Evolutionary conservation across 306 rosid species (phyloP), one percentile per base, ranked within the genome.

Genomic region (Dalbergia cochinchinensis): DNA sequence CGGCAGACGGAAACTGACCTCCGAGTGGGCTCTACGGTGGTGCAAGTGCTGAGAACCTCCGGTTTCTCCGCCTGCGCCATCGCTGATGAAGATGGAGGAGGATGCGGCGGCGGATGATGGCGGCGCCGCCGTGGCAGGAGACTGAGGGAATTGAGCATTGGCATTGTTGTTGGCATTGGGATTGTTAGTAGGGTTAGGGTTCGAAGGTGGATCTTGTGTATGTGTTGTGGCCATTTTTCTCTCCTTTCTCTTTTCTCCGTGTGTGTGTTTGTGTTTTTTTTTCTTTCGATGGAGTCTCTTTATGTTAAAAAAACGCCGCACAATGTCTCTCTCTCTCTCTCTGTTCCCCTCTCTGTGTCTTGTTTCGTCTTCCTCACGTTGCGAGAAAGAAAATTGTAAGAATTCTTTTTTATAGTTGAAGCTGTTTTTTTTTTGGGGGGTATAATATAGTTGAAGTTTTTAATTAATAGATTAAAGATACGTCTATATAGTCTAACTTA

Each of bases 1-100:
- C 64, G 94, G 86, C n/a, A 90, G 58, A 53, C 98, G 90, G 84
- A 80, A 93, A 59, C 82, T 89, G 58, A 88, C 83, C 88, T 96
- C 98, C 0, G 99, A 96, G 78, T 86, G 98, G 20, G 96, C 86
- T 63, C 97, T 75, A 76, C 98, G 84, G 83, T 96, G 92, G 71
- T 84, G 84, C 6, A 69, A 10, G 70, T 63, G 82, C 60, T 9
- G 77, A 35, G 16, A 76, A 11, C 66, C 39, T 22, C 50, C 73
- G 51, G 64, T 19, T 1, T 51, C 5, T 31, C 64, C 65, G 79
- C 76, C 85, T 22, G 65, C 80, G 70, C 39, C 51, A 19, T 16
- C 70, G 67, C 51, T 65, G 82, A 77, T 10, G 65, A 73, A 78
- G 8, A 84, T 20, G 41, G 75, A 8, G 22, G 60, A 54, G 9